These are phyloP conservation scores for Cercospora sojina DNA, from an alignment of 2,329 filamentous ascomycete species.

Conservation along the genomic window DNA sequence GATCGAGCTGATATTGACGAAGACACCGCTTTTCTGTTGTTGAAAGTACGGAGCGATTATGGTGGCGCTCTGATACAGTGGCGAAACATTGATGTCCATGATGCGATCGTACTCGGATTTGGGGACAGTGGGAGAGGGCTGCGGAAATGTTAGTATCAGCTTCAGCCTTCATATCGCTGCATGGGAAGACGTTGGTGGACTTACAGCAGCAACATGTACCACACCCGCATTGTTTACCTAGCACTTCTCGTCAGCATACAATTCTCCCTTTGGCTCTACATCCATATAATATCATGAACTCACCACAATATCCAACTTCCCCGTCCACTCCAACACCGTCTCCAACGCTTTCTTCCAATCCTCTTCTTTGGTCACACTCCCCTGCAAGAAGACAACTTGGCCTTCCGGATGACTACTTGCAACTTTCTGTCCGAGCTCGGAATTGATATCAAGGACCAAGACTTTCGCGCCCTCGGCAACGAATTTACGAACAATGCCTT, in stretches of 20 bases:
- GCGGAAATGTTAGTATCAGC: not conserved
- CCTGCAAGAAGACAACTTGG: slow-evolving; percentile 14
- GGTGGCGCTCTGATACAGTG: slow-evolving; percentile 35
- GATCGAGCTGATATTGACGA: slow-evolving; percentile 35
- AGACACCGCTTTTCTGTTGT: slow-evolving; percentile 28
- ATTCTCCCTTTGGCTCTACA: not conserved
- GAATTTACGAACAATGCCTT: slow-evolving; percentile 36
- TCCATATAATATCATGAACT: not conserved
- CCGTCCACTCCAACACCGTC: slow-evolving; percentile 27
- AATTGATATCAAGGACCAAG: slow-evolving; percentile 32
- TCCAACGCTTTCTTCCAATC: slow-evolving; percentile 34
- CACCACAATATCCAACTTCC: slow-evolving; percentile 28
- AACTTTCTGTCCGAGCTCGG: slow-evolving; percentile 17
- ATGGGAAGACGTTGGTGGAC: not conserved
- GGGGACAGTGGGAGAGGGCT: slow-evolving; percentile 34
- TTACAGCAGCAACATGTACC: slow-evolving; percentile 24
- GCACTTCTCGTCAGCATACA: not conserved
- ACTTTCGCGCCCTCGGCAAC: slow-evolving; percentile 34
- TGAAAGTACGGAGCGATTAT: slow-evolving; percentile 37
- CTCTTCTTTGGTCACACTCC: slow-evolving; percentile 31
- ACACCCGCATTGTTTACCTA: slow-evolving; percentile 33
- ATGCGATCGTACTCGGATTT: slow-evolving; percentile 37
- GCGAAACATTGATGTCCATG: slow-evolving; percentile 37
- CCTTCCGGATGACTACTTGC: slow-evolving; percentile 7
- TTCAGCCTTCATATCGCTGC: slow-evolving; percentile 12